phyloP scores from a whole-genome alignment of 2,329 filamentous ascomycete genomes.

The Ophiostoma montium region DNA sequence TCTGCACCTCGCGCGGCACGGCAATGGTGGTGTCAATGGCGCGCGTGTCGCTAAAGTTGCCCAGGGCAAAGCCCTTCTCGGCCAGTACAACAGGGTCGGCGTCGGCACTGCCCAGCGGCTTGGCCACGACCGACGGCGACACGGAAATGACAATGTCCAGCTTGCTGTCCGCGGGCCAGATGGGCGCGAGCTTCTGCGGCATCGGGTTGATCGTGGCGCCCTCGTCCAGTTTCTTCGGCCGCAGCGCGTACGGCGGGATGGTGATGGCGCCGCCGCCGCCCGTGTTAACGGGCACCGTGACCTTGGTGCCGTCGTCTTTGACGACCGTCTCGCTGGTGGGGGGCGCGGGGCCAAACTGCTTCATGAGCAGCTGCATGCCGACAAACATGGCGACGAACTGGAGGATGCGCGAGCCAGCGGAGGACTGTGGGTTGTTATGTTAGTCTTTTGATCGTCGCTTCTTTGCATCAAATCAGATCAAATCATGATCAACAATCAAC shows the following conservation, averaged over 20 bases:
- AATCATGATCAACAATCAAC: not conserved
- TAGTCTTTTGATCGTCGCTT: not conserved
- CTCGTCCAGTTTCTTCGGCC: conserved; percentile 45
- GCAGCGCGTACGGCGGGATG: conserved; percentile 51
- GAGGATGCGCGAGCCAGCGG: conserved; percentile 31
- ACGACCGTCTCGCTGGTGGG: conserved; percentile 27
- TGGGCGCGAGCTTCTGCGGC: conserved; percentile 63
- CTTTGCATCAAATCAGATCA: not conserved
- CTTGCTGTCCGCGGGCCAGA: conserved; percentile 68
- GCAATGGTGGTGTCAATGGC: conserved; percentile 62
- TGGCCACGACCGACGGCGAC: conserved; percentile 57
- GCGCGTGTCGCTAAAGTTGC: conserved; percentile 66
- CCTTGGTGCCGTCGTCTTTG: conserved; percentile 36
- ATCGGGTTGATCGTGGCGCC: conserved; percentile 49
- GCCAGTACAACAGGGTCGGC: conserved; percentile 59
- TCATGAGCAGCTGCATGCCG: conserved; percentile 43
- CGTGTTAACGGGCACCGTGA: conserved; percentile 39
- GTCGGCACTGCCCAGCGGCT: conserved; percentile 50
- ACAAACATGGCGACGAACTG: conserved; percentile 43
- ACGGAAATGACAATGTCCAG: conserved; percentile 80
- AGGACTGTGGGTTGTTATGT: conserved; percentile 14
- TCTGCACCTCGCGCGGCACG: conserved; percentile 67
- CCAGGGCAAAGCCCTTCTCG: conserved; percentile 67
- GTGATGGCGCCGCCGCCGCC: too few relatives aligned
- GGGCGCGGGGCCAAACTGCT: conserved; percentile 32